Conservation (phyloP, 108 stramenopile genomes). For the Skeletonema tropicum region DNA sequence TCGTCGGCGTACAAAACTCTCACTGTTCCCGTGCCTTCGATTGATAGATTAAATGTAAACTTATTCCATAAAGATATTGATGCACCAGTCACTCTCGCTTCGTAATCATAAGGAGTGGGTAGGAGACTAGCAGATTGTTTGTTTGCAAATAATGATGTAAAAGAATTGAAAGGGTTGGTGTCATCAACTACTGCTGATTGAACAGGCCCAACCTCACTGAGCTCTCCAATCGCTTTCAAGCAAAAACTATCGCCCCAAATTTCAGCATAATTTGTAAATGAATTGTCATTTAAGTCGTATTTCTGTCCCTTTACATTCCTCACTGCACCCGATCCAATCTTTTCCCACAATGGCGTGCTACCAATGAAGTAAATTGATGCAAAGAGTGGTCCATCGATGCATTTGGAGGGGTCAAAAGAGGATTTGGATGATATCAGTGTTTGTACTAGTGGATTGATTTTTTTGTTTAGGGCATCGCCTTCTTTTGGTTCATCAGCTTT, state of each 20-base stretch:
- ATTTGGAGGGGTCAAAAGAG: slow-evolving; percentile 21
- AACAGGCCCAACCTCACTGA: slow-evolving; percentile 16
- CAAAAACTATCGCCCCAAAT: slow-evolving; percentile 41
- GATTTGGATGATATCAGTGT: slow-evolving; percentile 31
- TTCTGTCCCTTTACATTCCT: slow-evolving; percentile 46
- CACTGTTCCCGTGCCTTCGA: slow-evolving; percentile 38
- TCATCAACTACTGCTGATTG: background rate
- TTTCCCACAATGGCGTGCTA: slow-evolving; percentile 43
- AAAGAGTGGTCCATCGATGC: slow-evolving; percentile 38
- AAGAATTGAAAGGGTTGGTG: slow-evolving; percentile 14
- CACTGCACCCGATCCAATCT: slow-evolving; percentile 18
- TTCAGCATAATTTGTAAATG: slow-evolving; percentile 47
- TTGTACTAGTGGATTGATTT: slow-evolving; percentile 32
- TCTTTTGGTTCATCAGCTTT: background rate
- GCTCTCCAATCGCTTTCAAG: slow-evolving; percentile 30
- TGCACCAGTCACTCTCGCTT: slow-evolving; percentile 37
- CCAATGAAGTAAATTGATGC: slow-evolving; percentile 45
- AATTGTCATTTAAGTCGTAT: slow-evolving; percentile 17
- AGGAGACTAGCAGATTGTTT: background rate
- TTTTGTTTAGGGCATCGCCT: background rate
- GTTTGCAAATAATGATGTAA: slow-evolving; percentile 24
- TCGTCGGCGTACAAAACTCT: slow-evolving; percentile 41
- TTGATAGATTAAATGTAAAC: slow-evolving; percentile 21
- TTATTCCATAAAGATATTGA: slow-evolving; percentile 30
- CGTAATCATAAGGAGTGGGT: slow-evolving; percentile 43